A percentile compares a stretch with the other conserved stretches of the same genome.
phyloP scores from a whole-genome alignment of 2,329 filamentous ascomycete species.

The Metarhizium sp. region DNA sequence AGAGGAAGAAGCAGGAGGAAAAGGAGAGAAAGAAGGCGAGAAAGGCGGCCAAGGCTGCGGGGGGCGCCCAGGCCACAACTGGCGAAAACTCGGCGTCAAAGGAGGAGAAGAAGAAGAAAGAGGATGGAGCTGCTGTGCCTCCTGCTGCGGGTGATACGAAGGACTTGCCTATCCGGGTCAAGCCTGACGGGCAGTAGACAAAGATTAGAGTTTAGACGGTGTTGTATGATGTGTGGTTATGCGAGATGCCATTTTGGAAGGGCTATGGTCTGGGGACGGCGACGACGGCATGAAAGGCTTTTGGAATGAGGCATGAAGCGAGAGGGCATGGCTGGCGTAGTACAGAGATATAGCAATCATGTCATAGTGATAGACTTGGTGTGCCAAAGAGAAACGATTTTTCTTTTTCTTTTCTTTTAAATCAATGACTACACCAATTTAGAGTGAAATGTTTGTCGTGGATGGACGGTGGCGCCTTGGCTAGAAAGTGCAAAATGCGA shows the following conservation, averaged over 20 bases:
- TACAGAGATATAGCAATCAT: background rate
- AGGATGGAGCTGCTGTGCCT: conserved; percentile 9
- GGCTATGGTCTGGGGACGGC: background rate
- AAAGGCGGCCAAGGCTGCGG: conserved; percentile 27
- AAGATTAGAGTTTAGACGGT: background rate
- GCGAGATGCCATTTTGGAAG: background rate
- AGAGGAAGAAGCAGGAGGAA: conserved; percentile 40
- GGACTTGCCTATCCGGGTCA: conserved; percentile 14
- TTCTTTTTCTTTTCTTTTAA: background rate
- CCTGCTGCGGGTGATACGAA: conserved; percentile 12
- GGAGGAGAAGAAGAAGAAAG: conserved; percentile 11
- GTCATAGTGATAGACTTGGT: conserved; percentile 1
- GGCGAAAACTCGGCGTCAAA: background rate
- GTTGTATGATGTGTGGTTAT: background rate
- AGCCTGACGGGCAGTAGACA: conserved; percentile 6
- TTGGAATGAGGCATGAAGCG: background rate
- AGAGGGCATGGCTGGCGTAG: background rate
- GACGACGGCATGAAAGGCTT: background rate
- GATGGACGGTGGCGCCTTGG: too few species aligned
- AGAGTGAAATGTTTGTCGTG: background rate
- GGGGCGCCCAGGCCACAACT: conserved; percentile 14
- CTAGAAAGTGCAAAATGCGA: too few species aligned
- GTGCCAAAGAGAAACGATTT: background rate
- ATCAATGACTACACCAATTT: too few species aligned
- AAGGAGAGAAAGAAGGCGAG: conserved; percentile 30